Evolutionary conservation across 768 basidiomycete species (phyloP).

Genomic region (Lyophyllum decastes): DNA sequence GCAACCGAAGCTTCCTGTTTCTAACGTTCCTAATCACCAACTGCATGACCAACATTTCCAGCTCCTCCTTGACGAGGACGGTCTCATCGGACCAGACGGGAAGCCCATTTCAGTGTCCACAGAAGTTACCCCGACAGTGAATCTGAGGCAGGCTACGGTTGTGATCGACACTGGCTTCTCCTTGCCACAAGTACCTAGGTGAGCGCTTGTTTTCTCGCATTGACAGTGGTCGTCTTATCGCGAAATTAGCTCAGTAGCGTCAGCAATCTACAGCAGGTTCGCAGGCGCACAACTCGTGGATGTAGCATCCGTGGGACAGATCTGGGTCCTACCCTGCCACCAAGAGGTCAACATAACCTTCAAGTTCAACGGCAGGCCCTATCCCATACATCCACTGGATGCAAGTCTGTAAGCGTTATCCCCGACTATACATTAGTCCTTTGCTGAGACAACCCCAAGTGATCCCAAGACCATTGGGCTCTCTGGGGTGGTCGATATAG

Average conservation of each 20-base stretch:
- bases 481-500: conserved; percentile 28
- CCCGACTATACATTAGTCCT: too few relatives aligned
- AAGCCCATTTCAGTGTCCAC: conserved; percentile 45
- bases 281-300: conserved; percentile 51
- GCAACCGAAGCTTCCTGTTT: conserved; percentile 54
- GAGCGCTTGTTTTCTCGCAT: conserved; percentile 14
- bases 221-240: too few relatives aligned
- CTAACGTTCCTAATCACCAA: conserved; percentile 30
- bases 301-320: conserved; percentile 37
- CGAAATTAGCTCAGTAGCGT: conserved; percentile 46
- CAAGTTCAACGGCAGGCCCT: conserved; percentile 54
- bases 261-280: conserved; percentile 61
- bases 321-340: conserved; percentile 67
- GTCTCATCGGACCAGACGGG: conserved; percentile 64
- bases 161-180: conserved; percentile 75
- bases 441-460: conserved; percentile 12
- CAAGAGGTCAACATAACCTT: conserved; percentile 67
- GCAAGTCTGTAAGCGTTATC: conserved; percentile 45
- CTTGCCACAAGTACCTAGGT: conserved; percentile 62
- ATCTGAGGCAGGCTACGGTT: conserved; percentile 52
- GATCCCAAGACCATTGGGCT: conserved; percentile 34
- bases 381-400: conserved; percentile 71
- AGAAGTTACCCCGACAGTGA: conserved; percentile 41
- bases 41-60: conserved; percentile 63
- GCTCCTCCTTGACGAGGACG: conserved; percentile 59